A percentile compares a stretch with the other conserved stretches of the same genome.
These are phyloP conservation scores for Allium cepa DNA, from an alignment of 106 monocot genomes.

Conservation along the genomic window DNA sequence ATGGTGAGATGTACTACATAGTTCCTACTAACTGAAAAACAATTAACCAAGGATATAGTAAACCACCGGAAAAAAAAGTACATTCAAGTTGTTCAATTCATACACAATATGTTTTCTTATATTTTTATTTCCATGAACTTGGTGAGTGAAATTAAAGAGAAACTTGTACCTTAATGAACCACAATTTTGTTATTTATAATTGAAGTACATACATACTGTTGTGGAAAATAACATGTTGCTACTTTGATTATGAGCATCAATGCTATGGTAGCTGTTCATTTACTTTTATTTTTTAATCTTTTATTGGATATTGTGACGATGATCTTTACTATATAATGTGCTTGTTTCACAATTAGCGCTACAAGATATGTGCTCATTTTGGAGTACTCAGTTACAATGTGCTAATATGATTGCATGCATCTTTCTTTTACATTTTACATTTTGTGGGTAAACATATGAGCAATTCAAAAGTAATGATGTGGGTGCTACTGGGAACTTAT, in stretches of 20 bases:
- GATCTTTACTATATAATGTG: background rate
- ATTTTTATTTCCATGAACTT: background rate
- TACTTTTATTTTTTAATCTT: background rate
- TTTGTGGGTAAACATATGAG: too few species aligned
- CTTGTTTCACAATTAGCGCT: background rate
- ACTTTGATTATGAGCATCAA: background rate
- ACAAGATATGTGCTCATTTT: background rate
- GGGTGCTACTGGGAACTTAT: too few species aligned
- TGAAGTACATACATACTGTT: background rate
- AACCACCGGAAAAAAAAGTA: too few species aligned
- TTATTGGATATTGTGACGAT: conserved; percentile 1
- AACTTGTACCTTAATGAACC: background rate
- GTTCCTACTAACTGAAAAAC: too few species aligned
- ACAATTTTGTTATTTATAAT: background rate
- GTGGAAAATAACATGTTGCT: background rate
- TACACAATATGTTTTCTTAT: too few species aligned
- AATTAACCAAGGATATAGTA: too few species aligned
- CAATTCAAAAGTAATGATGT: too few species aligned
- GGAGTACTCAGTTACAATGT: background rate
- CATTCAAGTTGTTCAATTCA: too few species aligned
- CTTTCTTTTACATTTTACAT: too few species aligned
- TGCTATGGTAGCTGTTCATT: background rate
- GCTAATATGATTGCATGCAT: too few species aligned
- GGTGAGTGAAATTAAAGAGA: background rate
- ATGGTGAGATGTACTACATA: too few species aligned